Evolutionary conservation across 306 rosid genomes (phyloP).

Genomic region (Dicorynia guianensis): DNA sequence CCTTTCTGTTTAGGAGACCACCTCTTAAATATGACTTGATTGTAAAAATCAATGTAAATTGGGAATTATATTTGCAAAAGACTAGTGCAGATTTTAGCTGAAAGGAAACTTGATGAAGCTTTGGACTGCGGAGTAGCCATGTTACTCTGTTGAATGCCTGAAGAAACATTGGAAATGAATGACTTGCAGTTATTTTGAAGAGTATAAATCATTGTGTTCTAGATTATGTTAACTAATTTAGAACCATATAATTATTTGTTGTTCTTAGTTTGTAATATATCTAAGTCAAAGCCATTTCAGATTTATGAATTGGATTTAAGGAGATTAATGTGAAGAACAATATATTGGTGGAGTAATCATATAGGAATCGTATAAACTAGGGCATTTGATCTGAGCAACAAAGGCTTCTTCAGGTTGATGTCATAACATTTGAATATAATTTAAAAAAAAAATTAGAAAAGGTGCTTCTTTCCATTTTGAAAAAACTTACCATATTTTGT

Average conservation of each 20-base stretch:
- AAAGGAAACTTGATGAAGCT: constrained; percentile 11
- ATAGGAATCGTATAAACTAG: constrained; percentile 20
- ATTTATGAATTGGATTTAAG: constrained; percentile 13
- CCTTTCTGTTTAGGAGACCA: background rate
- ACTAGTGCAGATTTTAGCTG: background rate
- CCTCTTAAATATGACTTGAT: background rate
- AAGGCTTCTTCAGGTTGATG: constrained; percentile 14
- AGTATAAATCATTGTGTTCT: background rate
- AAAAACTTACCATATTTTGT: constrained; percentile 18
- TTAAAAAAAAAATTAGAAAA: constrained; percentile 9
- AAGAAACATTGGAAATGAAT: background rate
- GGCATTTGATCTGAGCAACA: constrained; percentile 29
- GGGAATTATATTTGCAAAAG: constrained; percentile 1
- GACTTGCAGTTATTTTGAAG: background rate
- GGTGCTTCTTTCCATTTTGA: background rate
- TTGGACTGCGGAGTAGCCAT: background rate
- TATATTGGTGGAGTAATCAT: constrained; percentile 15
- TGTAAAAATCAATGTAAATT: background rate
- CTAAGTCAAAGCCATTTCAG: constrained; percentile 16
- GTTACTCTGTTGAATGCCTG: background rate
- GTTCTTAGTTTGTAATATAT: background rate
- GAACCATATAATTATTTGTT: constrained; percentile 7
- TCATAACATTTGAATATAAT: background rate
- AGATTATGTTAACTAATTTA: constrained; percentile 1
- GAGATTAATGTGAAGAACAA: constrained; percentile 6